Evolutionary conservation across 83 land plant genomes (phyloP).

Genomic region (Thuja plicata): DNA sequence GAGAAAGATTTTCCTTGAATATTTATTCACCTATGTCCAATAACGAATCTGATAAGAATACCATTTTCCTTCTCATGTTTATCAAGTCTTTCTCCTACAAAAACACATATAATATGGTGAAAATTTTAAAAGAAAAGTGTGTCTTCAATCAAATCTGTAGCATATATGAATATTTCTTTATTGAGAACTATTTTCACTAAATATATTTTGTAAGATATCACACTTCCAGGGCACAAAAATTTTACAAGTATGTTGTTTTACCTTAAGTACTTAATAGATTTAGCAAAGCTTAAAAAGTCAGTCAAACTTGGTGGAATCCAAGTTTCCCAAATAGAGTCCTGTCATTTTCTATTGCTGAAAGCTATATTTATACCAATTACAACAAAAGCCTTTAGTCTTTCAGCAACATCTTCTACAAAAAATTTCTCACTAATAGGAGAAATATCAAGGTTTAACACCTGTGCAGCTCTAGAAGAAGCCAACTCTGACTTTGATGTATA

Average conservation of each 20-base stretch:
- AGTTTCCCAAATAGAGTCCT: slow-evolving; percentile 68
- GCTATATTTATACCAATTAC: slow-evolving; percentile 87
- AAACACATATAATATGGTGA: slow-evolving; percentile 1
- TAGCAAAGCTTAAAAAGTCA: not conserved
- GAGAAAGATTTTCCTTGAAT: not conserved
- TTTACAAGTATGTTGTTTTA: not conserved
- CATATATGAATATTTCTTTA: not conserved
- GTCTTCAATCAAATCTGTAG: too few species aligned
- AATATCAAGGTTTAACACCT: slow-evolving; percentile 18
- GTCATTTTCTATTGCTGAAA: slow-evolving; percentile 73
- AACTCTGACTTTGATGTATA: slow-evolving; percentile 47
- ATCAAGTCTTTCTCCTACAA: slow-evolving; percentile 55
- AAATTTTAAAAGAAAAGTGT: not conserved
- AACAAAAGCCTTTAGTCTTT: slow-evolving; percentile 41
- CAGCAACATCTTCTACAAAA: not conserved
- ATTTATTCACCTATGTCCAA: slow-evolving; percentile 72
- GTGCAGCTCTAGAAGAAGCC: slow-evolving; percentile 34
- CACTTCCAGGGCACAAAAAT: not conserved
- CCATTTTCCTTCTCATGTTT: slow-evolving; percentile 75
- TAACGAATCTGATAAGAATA: slow-evolving; percentile 74
- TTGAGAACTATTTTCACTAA: not conserved
- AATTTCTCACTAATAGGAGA: slow-evolving; percentile 12
- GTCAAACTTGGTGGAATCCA: slow-evolving; percentile 74
- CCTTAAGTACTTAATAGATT: not conserved
- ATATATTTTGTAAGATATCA: not conserved